phyloP scores from a whole-genome alignment of 495 filamentous ascomycete species.

The Friedmanniomyces simplex region DNA sequence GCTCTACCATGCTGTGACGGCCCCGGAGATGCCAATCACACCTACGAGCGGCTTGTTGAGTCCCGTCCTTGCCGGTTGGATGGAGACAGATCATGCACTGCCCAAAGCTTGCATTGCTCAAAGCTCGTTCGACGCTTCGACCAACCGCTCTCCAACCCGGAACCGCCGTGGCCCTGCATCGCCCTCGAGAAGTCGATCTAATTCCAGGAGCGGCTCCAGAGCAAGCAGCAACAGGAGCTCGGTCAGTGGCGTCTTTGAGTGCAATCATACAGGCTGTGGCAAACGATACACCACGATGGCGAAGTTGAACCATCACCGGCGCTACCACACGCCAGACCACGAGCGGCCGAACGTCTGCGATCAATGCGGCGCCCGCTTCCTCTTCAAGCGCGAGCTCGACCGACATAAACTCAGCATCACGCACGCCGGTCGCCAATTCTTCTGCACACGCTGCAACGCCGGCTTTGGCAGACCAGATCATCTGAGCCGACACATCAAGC shows the following conservation, averaged over 20 bases:
- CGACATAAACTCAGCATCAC: background rate
- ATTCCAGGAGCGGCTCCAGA: background rate
- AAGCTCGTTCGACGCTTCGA: background rate
- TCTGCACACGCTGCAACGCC: background rate
- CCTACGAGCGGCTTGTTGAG: background rate
- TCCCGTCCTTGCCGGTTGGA: background rate
- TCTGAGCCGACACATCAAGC: background rate
- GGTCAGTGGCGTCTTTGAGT: background rate
- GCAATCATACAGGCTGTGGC: background rate
- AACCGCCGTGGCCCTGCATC: background rate
- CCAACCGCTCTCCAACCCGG: background rate
- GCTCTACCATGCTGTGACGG: background rate
- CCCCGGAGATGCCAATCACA: background rate
- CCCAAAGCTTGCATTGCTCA: background rate
- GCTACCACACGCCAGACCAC: conserved; percentile 1
- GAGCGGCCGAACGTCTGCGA: conserved; percentile 1
- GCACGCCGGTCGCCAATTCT: background rate
- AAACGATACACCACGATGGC: background rate
- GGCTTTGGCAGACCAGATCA: background rate
- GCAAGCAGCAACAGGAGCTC: background rate
- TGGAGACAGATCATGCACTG: background rate
- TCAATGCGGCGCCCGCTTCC: background rate
- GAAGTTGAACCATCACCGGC: conserved; percentile 1
- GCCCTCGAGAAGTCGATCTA: background rate
- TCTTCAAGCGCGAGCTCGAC: conserved; percentile 1